Conservation (phyloP, 2,329 filamentous ascomycete genomes). For the Penicillium sp. region DNA sequence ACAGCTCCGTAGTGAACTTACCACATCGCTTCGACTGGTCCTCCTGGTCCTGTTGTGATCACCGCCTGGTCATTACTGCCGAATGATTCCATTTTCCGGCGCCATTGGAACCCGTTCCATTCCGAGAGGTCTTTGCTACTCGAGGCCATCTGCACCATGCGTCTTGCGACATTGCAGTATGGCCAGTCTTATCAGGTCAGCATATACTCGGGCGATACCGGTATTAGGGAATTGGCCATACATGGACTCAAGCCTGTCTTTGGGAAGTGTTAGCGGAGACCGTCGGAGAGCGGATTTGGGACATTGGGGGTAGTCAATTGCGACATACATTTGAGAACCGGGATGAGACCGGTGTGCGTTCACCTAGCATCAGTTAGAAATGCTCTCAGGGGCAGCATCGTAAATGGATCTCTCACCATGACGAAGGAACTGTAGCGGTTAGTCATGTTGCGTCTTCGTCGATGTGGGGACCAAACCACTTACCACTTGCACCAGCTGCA, state of each 20-base stretch:
- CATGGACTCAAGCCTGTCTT: slow-evolving; percentile 51
- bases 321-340: slow-evolving; percentile 71
- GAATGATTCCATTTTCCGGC: slow-evolving; percentile 80
- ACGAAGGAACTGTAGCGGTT: slow-evolving; percentile 57
- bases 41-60: slow-evolving; percentile 63
- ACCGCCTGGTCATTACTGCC: slow-evolving; percentile 66
- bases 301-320: not conserved
- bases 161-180: slow-evolving; percentile 76
- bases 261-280: slow-evolving; percentile 8
- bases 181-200: slow-evolving; percentile 66
- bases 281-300: not conserved
- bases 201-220: not conserved
- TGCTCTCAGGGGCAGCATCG: not conserved
- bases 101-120: slow-evolving; percentile 61
- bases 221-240: slow-evolving; percentile 25
- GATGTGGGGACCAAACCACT: slow-evolving; percentile 22
- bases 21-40: slow-evolving; percentile 77
- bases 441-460: slow-evolving; percentile 3
- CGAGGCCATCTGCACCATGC: slow-evolving; percentile 63
- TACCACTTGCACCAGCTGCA: slow-evolving; percentile 85
- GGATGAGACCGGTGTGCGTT: slow-evolving; percentile 80
- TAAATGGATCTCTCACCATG: slow-evolving; percentile 57
- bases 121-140: slow-evolving; percentile 50
- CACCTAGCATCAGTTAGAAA: slow-evolving; percentile 42
- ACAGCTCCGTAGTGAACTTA: slow-evolving; percentile 45